A percentile compares a stretch with the other conserved stretches of the same genome.
These are phyloP conservation scores for Emergomyces africanus DNA, from an alignment of 2,329 filamentous ascomycete genomes.

Conservation along the genomic window DNA sequence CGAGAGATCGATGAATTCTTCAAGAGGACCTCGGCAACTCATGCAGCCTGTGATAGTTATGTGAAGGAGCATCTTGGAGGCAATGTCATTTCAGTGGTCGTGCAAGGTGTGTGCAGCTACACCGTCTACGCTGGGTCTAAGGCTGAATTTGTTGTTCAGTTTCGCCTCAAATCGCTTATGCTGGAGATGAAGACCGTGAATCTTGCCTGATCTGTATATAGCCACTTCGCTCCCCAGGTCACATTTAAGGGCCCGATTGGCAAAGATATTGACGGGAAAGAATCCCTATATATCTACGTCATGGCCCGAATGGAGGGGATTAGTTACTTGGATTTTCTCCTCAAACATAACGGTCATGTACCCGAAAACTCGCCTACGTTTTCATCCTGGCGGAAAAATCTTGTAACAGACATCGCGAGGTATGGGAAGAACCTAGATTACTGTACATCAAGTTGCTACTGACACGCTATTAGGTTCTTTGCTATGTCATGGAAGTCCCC, in stretches of 20 bases:
- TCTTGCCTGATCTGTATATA: slow-evolving; percentile 22
- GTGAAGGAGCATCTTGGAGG: slow-evolving; percentile 20
- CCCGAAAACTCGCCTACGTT: slow-evolving; percentile 24
- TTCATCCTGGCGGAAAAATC: slow-evolving; percentile 22
- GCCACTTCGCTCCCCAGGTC: neutral
- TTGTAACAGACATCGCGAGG: slow-evolving; percentile 24
- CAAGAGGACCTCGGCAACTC: neutral
- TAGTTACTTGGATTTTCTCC: slow-evolving; percentile 26
- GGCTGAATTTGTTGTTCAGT: slow-evolving; percentile 26
- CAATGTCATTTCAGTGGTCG: slow-evolving; percentile 19
- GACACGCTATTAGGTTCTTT: neutral
- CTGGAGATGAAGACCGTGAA: slow-evolving; percentile 20
- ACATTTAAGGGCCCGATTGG: neutral
- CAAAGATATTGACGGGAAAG: neutral
- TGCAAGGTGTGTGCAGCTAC: slow-evolving; percentile 30
- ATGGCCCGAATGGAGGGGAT: slow-evolving; percentile 11
- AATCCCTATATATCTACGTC: neutral
- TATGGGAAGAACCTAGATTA: slow-evolving; percentile 9
- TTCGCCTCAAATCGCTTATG: slow-evolving; percentile 24
- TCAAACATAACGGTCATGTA: slow-evolving; percentile 18
- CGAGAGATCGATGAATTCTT: neutral
- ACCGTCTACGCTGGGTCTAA: slow-evolving; percentile 26
- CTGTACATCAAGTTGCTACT: neutral
- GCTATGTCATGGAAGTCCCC: neutral
- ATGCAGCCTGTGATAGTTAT: neutral